phyloP scores from a whole-genome alignment of 1,284 basidiomycete species.

The Polyporus tsugae region DNA sequence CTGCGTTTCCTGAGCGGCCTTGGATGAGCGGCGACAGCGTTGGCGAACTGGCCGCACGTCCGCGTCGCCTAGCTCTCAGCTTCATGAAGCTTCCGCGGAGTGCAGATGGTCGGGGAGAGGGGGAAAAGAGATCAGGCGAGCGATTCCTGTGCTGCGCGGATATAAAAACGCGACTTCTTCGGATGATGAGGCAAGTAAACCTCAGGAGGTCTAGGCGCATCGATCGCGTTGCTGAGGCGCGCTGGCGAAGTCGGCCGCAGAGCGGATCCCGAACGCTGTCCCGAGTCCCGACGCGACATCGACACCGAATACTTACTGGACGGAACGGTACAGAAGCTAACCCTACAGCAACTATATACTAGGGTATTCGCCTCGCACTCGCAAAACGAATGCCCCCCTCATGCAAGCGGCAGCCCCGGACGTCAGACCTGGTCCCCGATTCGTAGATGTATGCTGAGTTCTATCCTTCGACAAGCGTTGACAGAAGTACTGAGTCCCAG shows the following conservation, averaged over 20 bases:
- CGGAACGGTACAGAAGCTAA: too few relatives aligned
- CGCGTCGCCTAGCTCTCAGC: conserved; percentile 6
- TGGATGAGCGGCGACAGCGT: not conserved
- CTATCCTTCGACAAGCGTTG: too few relatives aligned
- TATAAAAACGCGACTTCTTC: not conserved
- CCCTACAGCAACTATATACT: too few relatives aligned
- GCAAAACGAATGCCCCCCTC: too few relatives aligned
- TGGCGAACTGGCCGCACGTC: conserved; percentile 16
- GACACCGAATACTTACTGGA: too few relatives aligned
- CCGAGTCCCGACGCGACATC: too few relatives aligned
- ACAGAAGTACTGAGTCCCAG: too few relatives aligned
- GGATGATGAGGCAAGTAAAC: not conserved
- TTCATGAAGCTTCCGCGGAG: not conserved
- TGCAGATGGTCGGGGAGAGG: conserved; percentile 3
- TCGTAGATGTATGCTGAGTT: too few relatives aligned
- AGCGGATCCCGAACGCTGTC: not conserved
- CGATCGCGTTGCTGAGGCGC: not conserved
- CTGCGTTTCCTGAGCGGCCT: not conserved
- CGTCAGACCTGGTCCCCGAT: too few relatives aligned
- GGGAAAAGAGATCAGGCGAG: conserved; percentile 6
- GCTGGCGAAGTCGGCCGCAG: not conserved
- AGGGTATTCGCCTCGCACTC: too few relatives aligned
- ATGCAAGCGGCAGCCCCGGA: too few relatives aligned
- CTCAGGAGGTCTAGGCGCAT: not conserved
- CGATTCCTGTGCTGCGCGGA: not conserved